Base-by-base conservation (phyloP, 306 rosid genomes). In the Dalbergia oliveri region DNA sequence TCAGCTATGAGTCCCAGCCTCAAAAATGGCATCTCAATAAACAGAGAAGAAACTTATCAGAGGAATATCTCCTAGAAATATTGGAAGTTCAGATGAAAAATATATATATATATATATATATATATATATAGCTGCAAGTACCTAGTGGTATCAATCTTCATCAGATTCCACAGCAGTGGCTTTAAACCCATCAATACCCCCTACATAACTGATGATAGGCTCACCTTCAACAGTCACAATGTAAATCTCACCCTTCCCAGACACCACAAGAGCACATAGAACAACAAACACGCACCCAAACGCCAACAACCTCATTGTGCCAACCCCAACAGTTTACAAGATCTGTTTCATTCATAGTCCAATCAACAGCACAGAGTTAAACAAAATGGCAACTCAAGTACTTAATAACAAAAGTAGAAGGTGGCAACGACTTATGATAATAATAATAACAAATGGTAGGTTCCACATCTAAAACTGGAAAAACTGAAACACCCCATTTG, bases 111-210 rank as follows among this genome's bases (percentile, higher is more conserved):
- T n/a, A n/a, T n/a, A n/a, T n/a, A n/a, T n/a, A n/a, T n/a, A n/a
- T n/a, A n/a, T n/a, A n/a, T n/a, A n/a, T n/a, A n/a, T n/a, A n/a
- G n/a, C 10, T 47, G 72, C 31, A 83, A 71, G 81, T 84, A 96
- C 99, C 99, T 93, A 70, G 94, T 63, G 64, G 97, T 82, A 74
- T 96, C 99, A 43, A 93, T 91, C 75, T 84, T 89, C n/a, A 84
- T 93, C 98, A 83, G 97, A 89, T 82, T 96, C 99, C 79, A 82
- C 92, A 45, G 98, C 97, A 83, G 98, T 96, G 78, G 98, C 99
- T 89, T 91, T 93, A 89, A 96, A 93, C 19, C 96, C 99, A 78
- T 89, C 93, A 44, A 91, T 72, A 66, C 87, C 99, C 21, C 99
- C 99, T 68, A 65, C 78, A 49, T 96, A 96, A 88, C 99, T 96